These are phyloP conservation scores for Linum lewisii DNA, from an alignment of 345 rosid genomes.

Conservation along the genomic window DNA sequence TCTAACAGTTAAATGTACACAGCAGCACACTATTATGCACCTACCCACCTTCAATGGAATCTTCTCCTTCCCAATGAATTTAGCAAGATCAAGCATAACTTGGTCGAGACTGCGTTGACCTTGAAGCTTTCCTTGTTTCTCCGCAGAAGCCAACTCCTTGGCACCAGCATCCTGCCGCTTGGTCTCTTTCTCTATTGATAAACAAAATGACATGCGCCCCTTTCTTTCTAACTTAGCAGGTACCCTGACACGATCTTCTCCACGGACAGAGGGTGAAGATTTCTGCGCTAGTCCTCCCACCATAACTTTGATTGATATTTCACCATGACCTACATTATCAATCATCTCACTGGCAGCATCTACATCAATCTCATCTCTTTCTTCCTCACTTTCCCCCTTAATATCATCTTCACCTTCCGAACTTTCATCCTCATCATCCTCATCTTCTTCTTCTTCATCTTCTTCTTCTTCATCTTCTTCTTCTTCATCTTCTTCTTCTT, in stretches of 20 bases:
- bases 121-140: constrained; percentile 45
- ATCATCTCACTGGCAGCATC: not conserved
- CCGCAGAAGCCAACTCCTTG: constrained; percentile 35
- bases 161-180: constrained; percentile 32
- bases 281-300: constrained; percentile 60
- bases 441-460: constrained; percentile 69
- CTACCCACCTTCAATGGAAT: constrained; percentile 74
- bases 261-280: constrained; percentile 39
- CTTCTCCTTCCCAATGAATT: constrained; percentile 72
- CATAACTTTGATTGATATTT: constrained; percentile 69
- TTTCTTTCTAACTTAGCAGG: constrained; percentile 69
- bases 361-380: constrained; percentile 6
- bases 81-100: constrained; percentile 72
- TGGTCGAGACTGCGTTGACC: constrained; percentile 54
- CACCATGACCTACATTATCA: constrained; percentile 14
- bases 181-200: constrained; percentile 56
- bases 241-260: constrained; percentile 48
- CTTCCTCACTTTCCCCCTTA: constrained; percentile 45
- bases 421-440: constrained; percentile 49
- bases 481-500: constrained; percentile 56
- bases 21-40: constrained; percentile 1
- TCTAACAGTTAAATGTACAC: not conserved
- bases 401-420: constrained; percentile 46
- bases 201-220: constrained; percentile 48
- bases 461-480: constrained; percentile 50